phyloP scores from a whole-genome alignment of 257 asterid species.

The Anisodus acutangulus region DNA sequence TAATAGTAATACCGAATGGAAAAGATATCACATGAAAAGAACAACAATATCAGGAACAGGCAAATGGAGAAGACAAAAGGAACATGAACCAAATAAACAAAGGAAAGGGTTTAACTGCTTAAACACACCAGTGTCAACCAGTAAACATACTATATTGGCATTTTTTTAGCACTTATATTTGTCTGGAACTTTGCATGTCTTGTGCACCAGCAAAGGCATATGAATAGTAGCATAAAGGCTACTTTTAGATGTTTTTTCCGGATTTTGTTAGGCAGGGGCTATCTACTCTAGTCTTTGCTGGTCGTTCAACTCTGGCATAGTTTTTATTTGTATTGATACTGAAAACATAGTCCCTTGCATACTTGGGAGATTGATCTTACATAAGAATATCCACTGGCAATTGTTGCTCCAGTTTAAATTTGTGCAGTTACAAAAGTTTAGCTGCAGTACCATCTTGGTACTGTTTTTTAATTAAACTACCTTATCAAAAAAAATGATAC shows the following conservation, averaged over 20 bases:
- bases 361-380: background rate
- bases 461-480: background rate
- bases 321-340: background rate
- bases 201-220: slow-evolving; percentile 18
- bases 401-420: background rate
- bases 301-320: background rate
- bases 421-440: background rate
- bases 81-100: slow-evolving; percentile 10
- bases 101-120: background rate
- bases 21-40: background rate
- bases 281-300: background rate
- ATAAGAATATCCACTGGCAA: background rate
- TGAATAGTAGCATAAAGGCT: background rate
- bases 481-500: background rate
- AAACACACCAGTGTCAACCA: background rate
- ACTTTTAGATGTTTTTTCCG: background rate
- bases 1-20: background rate
- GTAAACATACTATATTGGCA: background rate
- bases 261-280: background rate
- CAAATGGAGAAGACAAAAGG: background rate
- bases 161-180: background rate
- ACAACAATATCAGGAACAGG: background rate
- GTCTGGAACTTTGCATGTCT: background rate
- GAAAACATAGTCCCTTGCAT: background rate
- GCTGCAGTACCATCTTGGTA: slow-evolving; percentile 17